Conservation (phyloP, 108 stramenopile species). For the Stephanodiscus triporus region DNA sequence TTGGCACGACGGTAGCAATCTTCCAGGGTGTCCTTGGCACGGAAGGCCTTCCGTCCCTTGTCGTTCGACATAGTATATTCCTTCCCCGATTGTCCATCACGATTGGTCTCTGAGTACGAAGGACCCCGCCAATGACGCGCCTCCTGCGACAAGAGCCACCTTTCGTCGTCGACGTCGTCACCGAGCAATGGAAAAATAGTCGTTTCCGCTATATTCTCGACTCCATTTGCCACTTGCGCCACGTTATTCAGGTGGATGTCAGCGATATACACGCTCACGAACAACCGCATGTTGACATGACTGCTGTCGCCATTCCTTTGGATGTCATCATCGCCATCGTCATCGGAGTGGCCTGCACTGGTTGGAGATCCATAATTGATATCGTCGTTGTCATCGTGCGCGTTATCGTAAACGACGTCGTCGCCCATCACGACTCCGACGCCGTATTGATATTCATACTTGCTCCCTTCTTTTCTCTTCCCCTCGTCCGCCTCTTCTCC, state of each 20-base stretch:
- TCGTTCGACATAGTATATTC: constrained; percentile 6
- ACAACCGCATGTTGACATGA: constrained; percentile 52
- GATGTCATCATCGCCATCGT: neutral
- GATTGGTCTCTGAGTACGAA: neutral
- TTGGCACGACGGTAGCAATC: constrained; percentile 29
- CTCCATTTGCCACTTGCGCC: constrained; percentile 14
- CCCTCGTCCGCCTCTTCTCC: neutral
- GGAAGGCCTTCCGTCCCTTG: constrained; percentile 38
- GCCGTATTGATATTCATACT: constrained; percentile 35
- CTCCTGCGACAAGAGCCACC: constrained; percentile 38
- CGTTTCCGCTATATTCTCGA: constrained; percentile 24
- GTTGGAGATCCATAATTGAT: constrained; percentile 7
- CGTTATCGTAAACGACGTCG: constrained; percentile 32
- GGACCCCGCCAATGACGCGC: constrained; percentile 41
- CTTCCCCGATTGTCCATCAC: neutral
- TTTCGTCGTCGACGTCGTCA: neutral
- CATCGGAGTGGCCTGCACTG: constrained; percentile 4
- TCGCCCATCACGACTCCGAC: constrained; percentile 43
- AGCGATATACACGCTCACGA: constrained; percentile 63
- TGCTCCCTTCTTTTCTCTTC: constrained; percentile 1
- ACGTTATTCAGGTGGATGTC: constrained; percentile 53
- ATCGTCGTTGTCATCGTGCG: constrained; percentile 15
- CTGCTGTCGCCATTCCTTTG: neutral
- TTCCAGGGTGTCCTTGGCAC: constrained; percentile 21
- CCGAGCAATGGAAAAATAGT: constrained; percentile 34